Base-by-base conservation (phyloP, 148 eudicot species). In the Vaccinium vitisidaea region DNA sequence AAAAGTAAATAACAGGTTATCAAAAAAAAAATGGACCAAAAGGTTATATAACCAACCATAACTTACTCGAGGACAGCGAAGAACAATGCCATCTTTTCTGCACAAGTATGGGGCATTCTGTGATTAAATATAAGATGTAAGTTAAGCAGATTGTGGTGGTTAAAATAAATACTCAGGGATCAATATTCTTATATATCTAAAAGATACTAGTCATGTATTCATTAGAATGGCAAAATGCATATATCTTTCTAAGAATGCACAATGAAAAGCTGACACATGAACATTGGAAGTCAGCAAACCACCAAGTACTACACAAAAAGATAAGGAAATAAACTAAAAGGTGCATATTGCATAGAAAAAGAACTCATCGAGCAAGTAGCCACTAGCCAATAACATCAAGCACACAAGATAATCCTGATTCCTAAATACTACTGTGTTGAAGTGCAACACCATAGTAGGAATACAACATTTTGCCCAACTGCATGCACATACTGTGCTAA, bases 91-190 rank as follows among this genome's bases (percentile, higher is more conserved):
- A 82, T 97, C 95, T 86, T 97, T 97, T 83, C 85, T 90, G 95
- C 99, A 97, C 90, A 97, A 90, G 87, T 95, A 97, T 71, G 99
- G 99, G 63, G 98, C 93, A 94, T 93, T 97, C 98, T 97, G 92
- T 78, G 86, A 86, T 18, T 75, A 75, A 80, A 63, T 79, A 53
- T 43, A 82, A 54, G 65, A 53, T 46, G 75, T 36, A n/a, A 88
- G 69, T 12, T 52, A 50, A 6, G 69, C 39, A 85, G 18, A 48
- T 16, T 73, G 11, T 54, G 48, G 79, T 50, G 32, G 56, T 76
- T 65, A 48, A 50, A 81, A 39, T 2, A 10, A 27, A 16, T 32
- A 39, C 7, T 30, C 46, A 27, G 8, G 36, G 21, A 50, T 49
- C 15, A 65, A 53, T 25, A 11, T 12, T 65, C 36, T 25, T 21